phyloP scores from a whole-genome alignment of 2,329 filamentous ascomycete genomes.

The Cytospora mali region DNA sequence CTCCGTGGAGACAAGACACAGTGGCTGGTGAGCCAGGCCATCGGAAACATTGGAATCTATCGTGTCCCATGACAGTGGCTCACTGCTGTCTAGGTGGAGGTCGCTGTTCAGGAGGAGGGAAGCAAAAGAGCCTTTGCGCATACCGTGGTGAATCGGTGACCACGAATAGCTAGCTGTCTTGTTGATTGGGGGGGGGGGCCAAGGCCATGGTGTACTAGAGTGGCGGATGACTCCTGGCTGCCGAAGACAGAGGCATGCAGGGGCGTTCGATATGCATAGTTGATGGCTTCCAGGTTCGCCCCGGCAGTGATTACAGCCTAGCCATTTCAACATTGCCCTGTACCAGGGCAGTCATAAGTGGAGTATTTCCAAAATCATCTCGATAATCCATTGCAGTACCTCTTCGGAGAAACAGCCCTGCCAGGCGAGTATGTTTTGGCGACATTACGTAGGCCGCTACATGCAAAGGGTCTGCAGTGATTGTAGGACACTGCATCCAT shows the following conservation, averaged over 20 bases:
- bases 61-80: neutral
- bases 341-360: neutral
- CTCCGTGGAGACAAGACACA: conserved; percentile 1
- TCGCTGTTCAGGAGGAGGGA: neutral
- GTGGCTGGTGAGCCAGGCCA: neutral
- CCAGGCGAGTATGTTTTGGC: rapidly evolving
- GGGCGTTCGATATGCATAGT: neutral
- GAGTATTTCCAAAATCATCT: neutral
- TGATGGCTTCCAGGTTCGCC: neutral
- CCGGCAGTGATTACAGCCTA: neutral
- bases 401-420: neutral
- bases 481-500: neutral
- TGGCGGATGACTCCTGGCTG: neutral
- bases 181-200: too few relatives aligned
- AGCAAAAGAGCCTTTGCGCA: neutral
- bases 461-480: neutral
- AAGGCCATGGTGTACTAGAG: too few relatives aligned
- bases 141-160: neutral
- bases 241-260: neutral
- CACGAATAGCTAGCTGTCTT: neutral
- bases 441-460: rapidly evolving
- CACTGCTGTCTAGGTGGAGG: neutral
- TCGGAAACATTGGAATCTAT: neutral
- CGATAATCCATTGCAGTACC: neutral
- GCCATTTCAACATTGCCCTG: neutral